These are phyloP conservation scores for Diatrype stigma DNA, from an alignment of 2,329 filamentous ascomycete species.

Conservation along the genomic window DNA sequence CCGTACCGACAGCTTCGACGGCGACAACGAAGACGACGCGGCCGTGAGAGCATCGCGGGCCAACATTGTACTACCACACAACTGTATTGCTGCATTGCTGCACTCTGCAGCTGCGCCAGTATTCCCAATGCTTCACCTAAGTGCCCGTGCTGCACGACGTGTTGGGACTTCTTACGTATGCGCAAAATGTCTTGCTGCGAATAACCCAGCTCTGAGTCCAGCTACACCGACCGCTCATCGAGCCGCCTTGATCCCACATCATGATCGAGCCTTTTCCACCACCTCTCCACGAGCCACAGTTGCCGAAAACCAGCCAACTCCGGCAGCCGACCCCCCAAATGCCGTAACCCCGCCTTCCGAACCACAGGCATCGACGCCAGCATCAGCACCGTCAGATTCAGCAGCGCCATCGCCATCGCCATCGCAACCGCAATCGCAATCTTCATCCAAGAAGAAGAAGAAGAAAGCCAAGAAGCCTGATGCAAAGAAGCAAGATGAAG, in stretches of 20 bases:
- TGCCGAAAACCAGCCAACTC: background rate
- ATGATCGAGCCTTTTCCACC: conserved; percentile 18
- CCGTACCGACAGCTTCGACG: background rate
- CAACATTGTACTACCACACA: background rate
- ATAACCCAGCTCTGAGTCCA: background rate
- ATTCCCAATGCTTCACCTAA: conserved; percentile 31
- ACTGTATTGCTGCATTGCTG: too few relatives aligned
- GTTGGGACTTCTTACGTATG: conserved; percentile 25
- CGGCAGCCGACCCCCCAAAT: background rate
- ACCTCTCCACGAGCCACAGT: conserved; percentile 10
- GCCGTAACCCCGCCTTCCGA: background rate
- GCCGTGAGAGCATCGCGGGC: too few relatives aligned
- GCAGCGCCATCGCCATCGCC: background rate
- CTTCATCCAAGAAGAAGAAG: conserved; percentile 12
- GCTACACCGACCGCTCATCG: conserved; percentile 6
- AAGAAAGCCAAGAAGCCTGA: conserved; percentile 7
- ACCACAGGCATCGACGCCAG: background rate
- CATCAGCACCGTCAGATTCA: background rate
- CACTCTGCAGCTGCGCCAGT: too few relatives aligned
- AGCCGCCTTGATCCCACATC: conserved; percentile 10
- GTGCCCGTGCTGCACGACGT: conserved; percentile 21
- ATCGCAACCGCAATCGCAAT: background rate
- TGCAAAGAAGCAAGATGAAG: conserved; percentile 11
- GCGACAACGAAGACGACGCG: too few relatives aligned
- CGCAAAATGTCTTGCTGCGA: conserved; percentile 20